Conservation (phyloP, 2,329 filamentous ascomycete genomes). For the Alternaria sp. region DNA sequence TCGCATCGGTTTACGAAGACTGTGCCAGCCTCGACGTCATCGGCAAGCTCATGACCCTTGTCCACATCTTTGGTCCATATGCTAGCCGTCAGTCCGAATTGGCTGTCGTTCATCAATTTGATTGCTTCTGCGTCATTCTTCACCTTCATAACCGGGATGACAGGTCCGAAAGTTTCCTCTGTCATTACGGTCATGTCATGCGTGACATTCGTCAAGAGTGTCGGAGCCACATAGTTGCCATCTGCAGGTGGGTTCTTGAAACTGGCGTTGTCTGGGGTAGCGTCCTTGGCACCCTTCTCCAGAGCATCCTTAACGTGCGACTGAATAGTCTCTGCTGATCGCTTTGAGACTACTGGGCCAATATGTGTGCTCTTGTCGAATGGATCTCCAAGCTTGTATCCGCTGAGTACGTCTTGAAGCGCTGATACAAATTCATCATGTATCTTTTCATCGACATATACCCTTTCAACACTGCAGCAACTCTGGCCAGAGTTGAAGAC, state of each 20-base stretch:
- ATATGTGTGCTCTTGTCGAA: conserved; percentile 79
- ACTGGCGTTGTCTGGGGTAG: conserved; percentile 80
- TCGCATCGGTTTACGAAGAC: conserved; percentile 96
- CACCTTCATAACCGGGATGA: conserved; percentile 90
- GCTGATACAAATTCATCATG: conserved; percentile 83
- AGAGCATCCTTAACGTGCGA: conserved; percentile 83
- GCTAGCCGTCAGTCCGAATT: conserved; percentile 93
- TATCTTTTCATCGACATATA: conserved; percentile 87
- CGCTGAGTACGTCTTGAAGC: conserved; percentile 75
- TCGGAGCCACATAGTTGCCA: conserved; percentile 89
- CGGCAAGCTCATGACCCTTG: conserved; percentile 76
- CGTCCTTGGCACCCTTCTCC: conserved; percentile 80
- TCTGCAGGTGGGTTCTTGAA: conserved; percentile 75
- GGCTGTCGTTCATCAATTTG: conserved; percentile 88
- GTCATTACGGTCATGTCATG: conserved; percentile 89
- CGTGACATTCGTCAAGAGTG: conserved; percentile 77
- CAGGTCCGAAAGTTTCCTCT: conserved; percentile 93
- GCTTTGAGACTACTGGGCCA: conserved; percentile 85
- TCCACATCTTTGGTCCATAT: conserved; percentile 92
- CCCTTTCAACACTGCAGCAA: conserved; percentile 89
- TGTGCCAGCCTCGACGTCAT: conserved; percentile 87
- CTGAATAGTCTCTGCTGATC: conserved; percentile 76
- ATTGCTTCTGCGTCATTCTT: conserved; percentile 81
- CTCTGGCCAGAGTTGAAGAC: conserved; percentile 99
- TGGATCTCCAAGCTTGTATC: conserved; percentile 89